phyloP scores from a whole-genome alignment of 2,329 filamentous ascomycete species.

The Rosellinia necatrix region DNA sequence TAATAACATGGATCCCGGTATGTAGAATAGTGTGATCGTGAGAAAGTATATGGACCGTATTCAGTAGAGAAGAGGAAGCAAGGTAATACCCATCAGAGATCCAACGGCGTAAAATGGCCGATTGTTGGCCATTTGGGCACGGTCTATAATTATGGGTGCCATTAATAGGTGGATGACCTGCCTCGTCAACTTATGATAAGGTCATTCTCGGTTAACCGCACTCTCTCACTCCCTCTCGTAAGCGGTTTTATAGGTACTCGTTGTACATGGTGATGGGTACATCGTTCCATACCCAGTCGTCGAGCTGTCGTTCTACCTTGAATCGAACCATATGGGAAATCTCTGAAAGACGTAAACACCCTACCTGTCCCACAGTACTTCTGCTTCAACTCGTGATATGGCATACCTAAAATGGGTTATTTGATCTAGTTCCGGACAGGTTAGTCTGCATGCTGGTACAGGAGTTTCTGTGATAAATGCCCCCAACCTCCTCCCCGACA shows the following conservation, averaged over 20 bases:
- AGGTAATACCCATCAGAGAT: too few species aligned
- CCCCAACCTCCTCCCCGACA: background rate
- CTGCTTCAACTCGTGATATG: background rate
- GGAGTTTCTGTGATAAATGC: too few species aligned
- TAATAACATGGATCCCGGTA: too few species aligned
- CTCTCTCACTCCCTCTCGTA: background rate
- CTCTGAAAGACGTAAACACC: background rate
- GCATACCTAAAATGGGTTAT: background rate
- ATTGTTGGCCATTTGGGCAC: too few species aligned
- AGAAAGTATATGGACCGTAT: too few species aligned
- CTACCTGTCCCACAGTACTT: background rate
- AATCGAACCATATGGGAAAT: conserved; percentile 10
- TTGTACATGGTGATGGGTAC: conserved; percentile 6
- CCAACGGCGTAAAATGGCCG: too few species aligned
- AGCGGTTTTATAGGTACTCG: background rate
- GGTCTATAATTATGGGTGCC: background rate
- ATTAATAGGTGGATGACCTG: conserved; percentile 26
- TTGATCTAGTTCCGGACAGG: background rate
- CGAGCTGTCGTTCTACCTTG: background rate
- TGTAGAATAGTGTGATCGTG: too few species aligned
- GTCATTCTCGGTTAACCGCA: background rate
- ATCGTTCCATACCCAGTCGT: too few species aligned
- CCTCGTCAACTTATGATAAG: background rate
- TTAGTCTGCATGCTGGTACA: too few species aligned
- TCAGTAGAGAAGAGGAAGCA: too few species aligned